Conservation (phyloP, 768 basidiomycete genomes). For the Hortiboletus campestris region DNA sequence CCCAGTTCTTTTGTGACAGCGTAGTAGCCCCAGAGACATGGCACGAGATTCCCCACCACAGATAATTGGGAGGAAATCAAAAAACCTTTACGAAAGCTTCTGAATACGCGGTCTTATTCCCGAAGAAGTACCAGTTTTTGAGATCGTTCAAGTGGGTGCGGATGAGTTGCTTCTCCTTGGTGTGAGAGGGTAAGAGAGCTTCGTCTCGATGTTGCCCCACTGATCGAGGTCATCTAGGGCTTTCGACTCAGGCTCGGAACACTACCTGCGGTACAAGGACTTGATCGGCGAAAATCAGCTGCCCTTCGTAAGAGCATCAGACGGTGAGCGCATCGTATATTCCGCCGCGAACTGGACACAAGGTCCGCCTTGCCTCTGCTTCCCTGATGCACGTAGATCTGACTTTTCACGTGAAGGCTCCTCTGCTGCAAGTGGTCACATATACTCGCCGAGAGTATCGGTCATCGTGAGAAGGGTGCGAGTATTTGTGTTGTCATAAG, state of each 20-base stretch:
- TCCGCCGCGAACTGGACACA: constrained; percentile 70
- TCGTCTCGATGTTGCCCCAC: not conserved
- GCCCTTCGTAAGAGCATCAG: constrained; percentile 55
- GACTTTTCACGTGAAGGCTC: constrained; percentile 47
- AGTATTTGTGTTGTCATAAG: constrained; percentile 14
- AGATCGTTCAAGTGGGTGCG: constrained; percentile 54
- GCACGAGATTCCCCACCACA: constrained; percentile 70
- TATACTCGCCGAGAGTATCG: constrained; percentile 47
- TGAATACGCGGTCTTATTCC: constrained; percentile 42
- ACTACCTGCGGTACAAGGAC: constrained; percentile 52
- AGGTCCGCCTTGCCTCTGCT: constrained; percentile 36
- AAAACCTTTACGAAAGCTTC: constrained; percentile 52
- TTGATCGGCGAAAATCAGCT: constrained; percentile 43
- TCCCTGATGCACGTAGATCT: not conserved
- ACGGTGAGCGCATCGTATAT: constrained; percentile 56
- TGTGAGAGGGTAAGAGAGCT: constrained; percentile 51
- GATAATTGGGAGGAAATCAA: constrained; percentile 43
- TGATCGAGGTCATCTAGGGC: constrained; percentile 34
- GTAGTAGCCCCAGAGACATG: constrained; percentile 73
- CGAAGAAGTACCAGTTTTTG: constrained; percentile 57
- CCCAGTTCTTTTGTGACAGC: constrained; percentile 2
- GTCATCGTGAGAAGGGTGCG: constrained; percentile 56
- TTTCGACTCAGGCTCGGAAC: constrained; percentile 48
- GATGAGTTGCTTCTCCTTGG: constrained; percentile 68
- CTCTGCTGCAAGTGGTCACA: constrained; percentile 45